Base-by-base conservation (phyloP, 164 flowering plant species). In the Amborella trichopoda region DNA sequence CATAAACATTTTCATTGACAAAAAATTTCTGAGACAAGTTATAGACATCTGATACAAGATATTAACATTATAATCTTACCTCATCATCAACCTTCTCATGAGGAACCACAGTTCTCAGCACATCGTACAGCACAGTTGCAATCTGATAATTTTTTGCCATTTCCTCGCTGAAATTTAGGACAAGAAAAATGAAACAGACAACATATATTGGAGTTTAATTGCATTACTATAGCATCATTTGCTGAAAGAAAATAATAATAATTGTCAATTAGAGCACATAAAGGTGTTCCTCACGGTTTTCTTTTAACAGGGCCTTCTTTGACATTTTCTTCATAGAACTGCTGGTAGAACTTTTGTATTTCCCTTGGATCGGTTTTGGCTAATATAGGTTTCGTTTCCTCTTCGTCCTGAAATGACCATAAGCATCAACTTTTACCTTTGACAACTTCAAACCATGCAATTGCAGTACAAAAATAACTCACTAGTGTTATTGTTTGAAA, bases 111-210 rank as follows among this genome's bases (percentile, higher is more conserved):
- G 85, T 68, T 64, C 28, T 73, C 59, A 88, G 63, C 33, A 81
- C 97, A 67, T 93, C 95, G 67, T 79, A 81, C 44, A 93, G 63
- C 10, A 88, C 93, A 10, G 83, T 61, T 16, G 94, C 95, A 44
- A 81, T 83, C 63, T 82, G 99, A 68, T 66, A 76, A 38, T 77
- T 63, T 71, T 79, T 88, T 23, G 94, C 91, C 88, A 88, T 88
- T 69, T 93, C 95, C 68, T 85, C 95, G 63, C 99, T 93, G 37
- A 48, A 69, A 54, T 13, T 41, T 23, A 22, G 9, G 36, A 10
- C 34, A 49, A 14, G 42, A 41, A 58, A 24, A 14, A 26, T n/a
- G n/a, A n/a, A n/a, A n/a, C n/a, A n/a, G n/a, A n/a, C n/a, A n/a
- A n/a, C n/a, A n/a, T n/a, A n/a, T n/a, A n/a, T n/a, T n/a, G n/a